A percentile compares a stretch with the other conserved stretches of the same genome.
These are phyloP conservation scores for Termitomyces sp. DNA, from an alignment of 768 basidiomycete species.

Conservation along the genomic window DNA sequence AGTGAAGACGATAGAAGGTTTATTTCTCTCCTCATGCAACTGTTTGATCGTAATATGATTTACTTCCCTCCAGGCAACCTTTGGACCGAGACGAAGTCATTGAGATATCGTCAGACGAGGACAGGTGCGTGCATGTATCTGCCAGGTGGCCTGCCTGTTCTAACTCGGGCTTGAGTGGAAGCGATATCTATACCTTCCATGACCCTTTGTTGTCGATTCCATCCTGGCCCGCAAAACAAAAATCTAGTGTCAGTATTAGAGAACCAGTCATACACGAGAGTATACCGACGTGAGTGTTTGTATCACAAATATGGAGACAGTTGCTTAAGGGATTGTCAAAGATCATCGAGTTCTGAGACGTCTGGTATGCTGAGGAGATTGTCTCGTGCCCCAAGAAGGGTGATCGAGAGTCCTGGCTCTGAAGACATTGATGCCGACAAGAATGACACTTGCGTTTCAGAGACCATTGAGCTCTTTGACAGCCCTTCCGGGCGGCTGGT, in stretches of 20 bases:
- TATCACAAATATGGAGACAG: too few relatives aligned
- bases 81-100: constrained; percentile 30
- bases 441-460: constrained; percentile 9
- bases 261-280: background rate
- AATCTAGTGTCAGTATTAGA: background rate
- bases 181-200: background rate
- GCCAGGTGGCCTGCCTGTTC: background rate
- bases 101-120: constrained; percentile 49
- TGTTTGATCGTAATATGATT: background rate
- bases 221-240: background rate
- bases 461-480: constrained; percentile 25
- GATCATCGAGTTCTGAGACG: background rate
- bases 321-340: background rate
- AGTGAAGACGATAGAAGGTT: constrained; percentile 40
- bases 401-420: constrained; percentile 31
- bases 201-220: background rate
- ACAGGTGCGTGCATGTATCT: constrained; percentile 24
- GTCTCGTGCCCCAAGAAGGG: constrained; percentile 18
- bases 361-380: constrained; percentile 6
- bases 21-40: background rate
- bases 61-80: background rate
- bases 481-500: constrained; percentile 14
- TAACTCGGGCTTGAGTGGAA: background rate
- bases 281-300: background rate
- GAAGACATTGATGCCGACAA: constrained; percentile 19